phyloP scores from a whole-genome alignment of 2,329 filamentous ascomycete species.

The Hymenoscyphus linearis region DNA sequence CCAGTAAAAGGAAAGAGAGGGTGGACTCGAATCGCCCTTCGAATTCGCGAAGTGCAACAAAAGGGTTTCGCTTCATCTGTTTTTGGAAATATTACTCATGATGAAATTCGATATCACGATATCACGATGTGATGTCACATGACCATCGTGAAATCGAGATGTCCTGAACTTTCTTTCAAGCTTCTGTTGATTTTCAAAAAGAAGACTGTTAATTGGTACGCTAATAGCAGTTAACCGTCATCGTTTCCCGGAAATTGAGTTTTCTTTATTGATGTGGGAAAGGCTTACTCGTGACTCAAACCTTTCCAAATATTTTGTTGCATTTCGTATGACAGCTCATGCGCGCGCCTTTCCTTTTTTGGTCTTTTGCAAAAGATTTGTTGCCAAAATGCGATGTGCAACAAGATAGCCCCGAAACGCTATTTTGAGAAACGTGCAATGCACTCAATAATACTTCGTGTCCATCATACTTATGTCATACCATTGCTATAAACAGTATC shows the following conservation, averaged over 20 bases:
- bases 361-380: neutral
- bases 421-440: neutral
- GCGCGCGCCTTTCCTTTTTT: neutral
- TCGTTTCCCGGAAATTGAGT: neutral
- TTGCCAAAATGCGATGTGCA: neutral
- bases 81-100: neutral
- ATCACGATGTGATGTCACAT: neutral
- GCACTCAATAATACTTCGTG: neutral
- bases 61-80: neutral
- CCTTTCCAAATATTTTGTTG: neutral
- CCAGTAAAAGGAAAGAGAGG: neutral
- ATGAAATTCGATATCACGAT: neutral
- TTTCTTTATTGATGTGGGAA: neutral
- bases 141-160: neutral
- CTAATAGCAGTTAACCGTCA: neutral
- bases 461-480: neutral
- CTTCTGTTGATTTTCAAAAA: too few species aligned
- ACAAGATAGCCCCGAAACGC: neutral
- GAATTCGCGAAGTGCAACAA: slow-evolving; percentile 1
- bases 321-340: neutral
- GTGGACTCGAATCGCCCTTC: slow-evolving; percentile 4
- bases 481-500: too few species aligned
- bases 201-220: neutral
- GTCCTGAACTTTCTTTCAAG: too few species aligned
- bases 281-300: neutral